Evolutionary conservation across 441 rosid genomes (phyloP), one percentile per base, ranked within the genome.

Genomic region (Erodium texanum): DNA sequence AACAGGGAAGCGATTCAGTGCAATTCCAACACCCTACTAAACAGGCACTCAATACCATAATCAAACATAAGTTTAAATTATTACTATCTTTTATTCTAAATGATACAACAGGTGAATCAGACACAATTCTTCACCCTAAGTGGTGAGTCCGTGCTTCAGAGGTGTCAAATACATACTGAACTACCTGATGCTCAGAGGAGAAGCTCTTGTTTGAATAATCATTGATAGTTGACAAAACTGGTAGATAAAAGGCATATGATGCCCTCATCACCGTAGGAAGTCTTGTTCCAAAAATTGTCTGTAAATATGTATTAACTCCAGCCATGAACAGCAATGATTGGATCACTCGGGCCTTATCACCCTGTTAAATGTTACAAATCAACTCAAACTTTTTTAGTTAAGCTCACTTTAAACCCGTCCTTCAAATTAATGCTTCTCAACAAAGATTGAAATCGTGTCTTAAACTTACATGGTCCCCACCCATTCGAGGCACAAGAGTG

Each of bases 181-280:
- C 69, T 2, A 65, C 68, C 50, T 65, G 43, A 65, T 65, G 68
- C 68, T 38, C 68, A 36, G 52, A 24, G 16, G 24, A 0, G 68
- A 65, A 65, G 52, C 3, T 65, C 27, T 11, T 34, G 27, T 38
- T 29, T 9, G 68, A 34, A 38, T 24, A 65, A 38, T 65, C 68
- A 65, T 65, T 65, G 54, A 38, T 38, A 43, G 16, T 65, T 36
- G 68, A 65, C 27, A 65, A 36, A 18, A 65, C 27, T 5, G 68
- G 68, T 36, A 65, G 20, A 36, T 38, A 36, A 20, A 65, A 65
- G 16, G 68, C 68, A 38, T n/a, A 19, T 11, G 97, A 91, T 61
- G 87, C 88, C 24, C 96, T 87, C 97, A 93, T 91, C 80, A 91
- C 96, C 0, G 95, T 81, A 3, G 99, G 99, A 79, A 93, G 92